Evolutionary conservation across 805 yeast genomes (phyloP).

Genomic region (Yamadazyma olivae): DNA sequence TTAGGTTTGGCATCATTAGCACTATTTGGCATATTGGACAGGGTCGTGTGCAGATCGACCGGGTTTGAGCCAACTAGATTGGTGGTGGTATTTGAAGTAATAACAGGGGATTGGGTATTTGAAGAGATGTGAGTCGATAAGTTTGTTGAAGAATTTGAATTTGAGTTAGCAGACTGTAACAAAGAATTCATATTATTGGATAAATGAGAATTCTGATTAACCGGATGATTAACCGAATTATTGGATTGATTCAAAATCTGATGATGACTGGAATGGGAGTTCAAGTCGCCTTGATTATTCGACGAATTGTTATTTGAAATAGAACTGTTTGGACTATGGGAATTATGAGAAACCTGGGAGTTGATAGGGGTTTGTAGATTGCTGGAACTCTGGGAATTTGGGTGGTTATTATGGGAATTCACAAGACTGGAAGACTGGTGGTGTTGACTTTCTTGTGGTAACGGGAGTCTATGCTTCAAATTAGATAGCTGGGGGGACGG

Average conservation of each 20-base stretch:
- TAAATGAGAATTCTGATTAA: constrained; percentile 1
- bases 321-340: not conserved
- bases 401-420: too few species aligned
- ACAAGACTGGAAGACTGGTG: constrained; percentile 3
- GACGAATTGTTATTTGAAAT: too few species aligned
- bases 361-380: too few species aligned
- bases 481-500: constrained; percentile 2
- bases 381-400: too few species aligned
- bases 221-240: constrained; percentile 1
- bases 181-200: too few species aligned
- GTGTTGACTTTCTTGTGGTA: constrained; percentile 12
- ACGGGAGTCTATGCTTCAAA: constrained; percentile 10
- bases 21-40: too few species aligned
- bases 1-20: constrained; percentile 10
- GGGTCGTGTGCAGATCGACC: too few species aligned
- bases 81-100: not conserved
- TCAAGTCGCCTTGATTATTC: too few species aligned
- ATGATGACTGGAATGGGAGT: not conserved
- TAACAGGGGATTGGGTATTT: not conserved
- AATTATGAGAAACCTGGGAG: constrained; percentile 1
- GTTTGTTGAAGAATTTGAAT: too few species aligned
- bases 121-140: too few species aligned
- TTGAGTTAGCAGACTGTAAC: too few species aligned
- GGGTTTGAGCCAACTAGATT: not conserved
- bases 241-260: not conserved